Conservation (phyloP, 2,329 filamentous ascomycete species). For the Fonsecaea monophora region DNA sequence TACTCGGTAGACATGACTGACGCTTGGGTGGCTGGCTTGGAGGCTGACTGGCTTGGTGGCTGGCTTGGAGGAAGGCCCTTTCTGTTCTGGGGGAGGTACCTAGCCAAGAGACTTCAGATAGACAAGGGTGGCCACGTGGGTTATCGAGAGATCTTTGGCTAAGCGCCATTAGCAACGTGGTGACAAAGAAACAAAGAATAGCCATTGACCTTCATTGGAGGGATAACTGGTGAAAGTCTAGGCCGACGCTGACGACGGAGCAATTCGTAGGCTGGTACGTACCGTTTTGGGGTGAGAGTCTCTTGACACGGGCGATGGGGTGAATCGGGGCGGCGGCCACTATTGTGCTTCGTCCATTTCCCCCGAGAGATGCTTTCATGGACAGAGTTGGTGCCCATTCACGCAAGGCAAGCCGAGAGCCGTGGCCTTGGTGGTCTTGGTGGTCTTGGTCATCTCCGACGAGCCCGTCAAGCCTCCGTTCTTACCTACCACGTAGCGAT, state of each 20-base stretch:
- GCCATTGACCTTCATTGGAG: neutral
- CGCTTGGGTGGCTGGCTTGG: neutral
- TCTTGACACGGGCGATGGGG: no score
- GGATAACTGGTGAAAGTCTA: no score
- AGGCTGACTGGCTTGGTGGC: no score
- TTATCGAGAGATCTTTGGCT: neutral
- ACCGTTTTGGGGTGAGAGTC: no score
- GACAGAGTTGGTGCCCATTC: no score
- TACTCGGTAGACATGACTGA: neutral
- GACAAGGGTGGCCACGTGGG: neutral
- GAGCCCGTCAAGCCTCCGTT: slow-evolving; percentile 45
- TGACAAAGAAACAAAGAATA: neutral
- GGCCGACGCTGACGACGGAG: no score
- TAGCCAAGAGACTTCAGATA: neutral
- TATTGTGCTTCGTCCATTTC: no score
- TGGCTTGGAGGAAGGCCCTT: neutral
- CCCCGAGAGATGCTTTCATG: no score
- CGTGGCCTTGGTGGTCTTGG: slow-evolving; percentile 26
- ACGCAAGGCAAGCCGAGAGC: no score
- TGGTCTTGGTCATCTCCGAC: slow-evolving; percentile 35
- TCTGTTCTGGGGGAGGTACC: neutral
- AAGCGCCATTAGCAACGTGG: neutral
- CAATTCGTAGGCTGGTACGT: no score
- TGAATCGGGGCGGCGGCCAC: no score
- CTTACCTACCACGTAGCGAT: slow-evolving; percentile 50